Evolutionary conservation across 352 stramenopile genomes (phyloP).

Genomic region (Globisporangium ultimum): DNA sequence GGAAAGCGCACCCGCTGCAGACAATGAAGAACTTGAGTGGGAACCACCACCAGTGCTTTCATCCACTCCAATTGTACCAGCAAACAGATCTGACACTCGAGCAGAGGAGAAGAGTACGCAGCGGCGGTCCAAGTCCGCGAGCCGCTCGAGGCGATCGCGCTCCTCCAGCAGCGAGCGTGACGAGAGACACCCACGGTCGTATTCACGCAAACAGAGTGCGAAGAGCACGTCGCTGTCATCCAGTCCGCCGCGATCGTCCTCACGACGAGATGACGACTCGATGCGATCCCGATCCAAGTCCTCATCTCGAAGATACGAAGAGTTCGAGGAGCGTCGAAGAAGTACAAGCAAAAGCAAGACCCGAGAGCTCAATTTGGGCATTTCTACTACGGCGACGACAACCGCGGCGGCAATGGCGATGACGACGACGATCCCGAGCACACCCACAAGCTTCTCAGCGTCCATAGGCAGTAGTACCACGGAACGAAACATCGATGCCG

Average conservation of each 20-base stretch:
- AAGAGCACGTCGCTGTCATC: background rate
- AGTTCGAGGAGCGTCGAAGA: background rate
- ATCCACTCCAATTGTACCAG: background rate
- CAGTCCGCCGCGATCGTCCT: background rate
- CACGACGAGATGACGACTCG: background rate
- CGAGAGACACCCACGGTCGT: background rate
- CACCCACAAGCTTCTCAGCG: too few species aligned
- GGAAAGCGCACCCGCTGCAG: background rate
- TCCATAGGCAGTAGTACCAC: background rate
- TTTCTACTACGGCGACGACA: background rate
- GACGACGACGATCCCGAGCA: too few species aligned
- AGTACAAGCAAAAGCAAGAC: background rate
- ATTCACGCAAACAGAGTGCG: background rate
- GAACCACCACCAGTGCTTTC: background rate
- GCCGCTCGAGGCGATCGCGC: background rate
- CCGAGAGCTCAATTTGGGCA: background rate
- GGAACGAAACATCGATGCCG: background rate
- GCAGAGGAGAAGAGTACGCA: background rate
- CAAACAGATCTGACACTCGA: background rate
- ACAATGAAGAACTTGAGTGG: constrained; percentile 1
- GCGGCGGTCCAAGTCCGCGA: background rate
- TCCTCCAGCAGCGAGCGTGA: background rate
- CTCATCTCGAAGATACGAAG: background rate
- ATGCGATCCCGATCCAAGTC: background rate
- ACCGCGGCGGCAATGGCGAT: background rate